Evolutionary conservation across 2,329 filamentous ascomycete species (phyloP).

Genomic region (Microdochium paspali): DNA sequence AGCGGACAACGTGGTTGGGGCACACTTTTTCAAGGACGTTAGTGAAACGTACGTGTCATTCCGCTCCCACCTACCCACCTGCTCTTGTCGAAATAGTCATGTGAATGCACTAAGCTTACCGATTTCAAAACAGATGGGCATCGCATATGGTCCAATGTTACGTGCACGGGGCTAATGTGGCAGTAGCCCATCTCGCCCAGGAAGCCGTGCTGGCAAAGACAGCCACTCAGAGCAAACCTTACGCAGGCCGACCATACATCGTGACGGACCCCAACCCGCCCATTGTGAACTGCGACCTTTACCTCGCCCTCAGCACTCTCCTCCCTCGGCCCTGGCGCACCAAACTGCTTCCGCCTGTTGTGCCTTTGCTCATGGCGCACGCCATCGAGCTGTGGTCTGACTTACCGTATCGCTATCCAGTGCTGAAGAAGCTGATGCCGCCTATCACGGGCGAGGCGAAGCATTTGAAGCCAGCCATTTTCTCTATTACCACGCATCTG

Average conservation of each 20-base stretch:
- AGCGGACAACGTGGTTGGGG: slow-evolving; percentile 33
- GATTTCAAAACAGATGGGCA: slow-evolving; percentile 20
- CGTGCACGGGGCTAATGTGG: slow-evolving; percentile 30
- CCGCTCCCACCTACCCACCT: neutral
- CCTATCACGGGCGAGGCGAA: slow-evolving; percentile 20
- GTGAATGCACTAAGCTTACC: neutral
- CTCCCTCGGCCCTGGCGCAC: slow-evolving; percentile 24
- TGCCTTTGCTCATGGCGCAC: slow-evolving; percentile 26
- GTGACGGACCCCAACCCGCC: slow-evolving; percentile 32
- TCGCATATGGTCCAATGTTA: slow-evolving; percentile 28
- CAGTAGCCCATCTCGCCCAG: slow-evolving; percentile 29
- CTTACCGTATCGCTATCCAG: slow-evolving; percentile 16
- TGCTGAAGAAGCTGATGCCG: slow-evolving; percentile 18
- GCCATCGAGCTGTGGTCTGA: slow-evolving; percentile 25
- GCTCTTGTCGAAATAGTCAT: neutral
- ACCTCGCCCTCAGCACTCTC: slow-evolving; percentile 21
- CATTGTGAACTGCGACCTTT: slow-evolving; percentile 26
- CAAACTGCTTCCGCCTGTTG: slow-evolving; percentile 18
- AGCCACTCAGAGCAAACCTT: slow-evolving; percentile 10
- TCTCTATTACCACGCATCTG: slow-evolving; percentile 29
- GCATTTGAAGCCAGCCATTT: slow-evolving; percentile 28
- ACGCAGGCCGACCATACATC: slow-evolving; percentile 28
- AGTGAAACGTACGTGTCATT: slow-evolving; percentile 31
- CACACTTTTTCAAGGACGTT: slow-evolving; percentile 26
- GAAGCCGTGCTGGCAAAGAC: slow-evolving; percentile 25